These are phyloP conservation scores for Triticum timopheevii DNA, from an alignment of 176 grass and related monocot genomes.

Conservation along the genomic window DNA sequence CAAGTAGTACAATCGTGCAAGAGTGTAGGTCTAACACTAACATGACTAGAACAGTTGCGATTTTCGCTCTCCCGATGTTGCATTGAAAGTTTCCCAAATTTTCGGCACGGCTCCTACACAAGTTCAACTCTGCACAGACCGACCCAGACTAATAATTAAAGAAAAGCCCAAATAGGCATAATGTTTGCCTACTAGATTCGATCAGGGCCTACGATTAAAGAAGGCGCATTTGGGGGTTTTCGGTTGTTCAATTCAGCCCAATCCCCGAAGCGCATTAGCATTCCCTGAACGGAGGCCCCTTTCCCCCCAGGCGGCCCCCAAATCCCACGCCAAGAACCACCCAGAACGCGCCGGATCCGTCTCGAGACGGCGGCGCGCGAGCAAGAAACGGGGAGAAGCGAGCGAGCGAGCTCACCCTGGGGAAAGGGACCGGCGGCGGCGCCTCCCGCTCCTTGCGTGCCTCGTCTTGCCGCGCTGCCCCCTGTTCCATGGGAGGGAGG, in stretches of 20 bases:
- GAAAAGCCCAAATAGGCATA: neutral
- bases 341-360: neutral
- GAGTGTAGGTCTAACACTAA: neutral
- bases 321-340: neutral
- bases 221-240: neutral
- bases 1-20: neutral
- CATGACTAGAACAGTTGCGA: neutral
- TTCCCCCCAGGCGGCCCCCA: neutral
- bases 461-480: conserved; percentile 36
- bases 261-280: neutral
- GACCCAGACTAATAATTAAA: neutral
- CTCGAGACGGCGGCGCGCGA: neutral
- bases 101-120: neutral
- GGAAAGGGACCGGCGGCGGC: conserved; percentile 21
- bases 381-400: neutral
- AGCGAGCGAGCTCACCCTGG: conserved; percentile 27
- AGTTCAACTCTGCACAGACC: neutral
- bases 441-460: conserved; percentile 25
- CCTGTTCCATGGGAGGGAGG: conserved; percentile 50
- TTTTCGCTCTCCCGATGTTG: neutral
- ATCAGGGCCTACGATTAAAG: neutral
- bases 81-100: neutral
- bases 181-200: neutral
- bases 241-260: neutral
- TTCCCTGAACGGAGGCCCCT: neutral